Conservation (phyloP, 768 basidiomycete genomes). For the Royoungia palumana region DNA sequence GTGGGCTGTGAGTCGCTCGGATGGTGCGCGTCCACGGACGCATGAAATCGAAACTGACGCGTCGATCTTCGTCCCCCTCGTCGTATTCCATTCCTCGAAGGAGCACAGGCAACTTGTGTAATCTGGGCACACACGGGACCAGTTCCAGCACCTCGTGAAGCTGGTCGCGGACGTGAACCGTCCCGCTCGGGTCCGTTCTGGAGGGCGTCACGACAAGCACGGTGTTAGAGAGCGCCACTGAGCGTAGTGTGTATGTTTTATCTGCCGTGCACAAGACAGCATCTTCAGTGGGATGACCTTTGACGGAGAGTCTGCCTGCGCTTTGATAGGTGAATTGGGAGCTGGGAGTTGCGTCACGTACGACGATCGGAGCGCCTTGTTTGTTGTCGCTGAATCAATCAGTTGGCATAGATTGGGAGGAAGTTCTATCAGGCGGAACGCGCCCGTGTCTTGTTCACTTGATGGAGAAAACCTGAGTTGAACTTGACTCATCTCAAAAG, state of each 20-base stretch:
- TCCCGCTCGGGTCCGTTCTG: slow-evolving; percentile 33
- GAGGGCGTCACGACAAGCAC: slow-evolving; percentile 67
- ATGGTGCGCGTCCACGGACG: neutral
- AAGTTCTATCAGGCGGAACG: slow-evolving; percentile 72
- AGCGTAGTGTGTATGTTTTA: slow-evolving; percentile 79
- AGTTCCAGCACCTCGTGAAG: slow-evolving; percentile 84
- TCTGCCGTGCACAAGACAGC: slow-evolving; percentile 85
- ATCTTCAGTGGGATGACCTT: slow-evolving; percentile 77
- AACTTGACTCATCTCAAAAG: slow-evolving; percentile 27
- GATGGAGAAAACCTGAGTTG: slow-evolving; percentile 53
- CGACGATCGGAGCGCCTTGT: slow-evolving; percentile 31
- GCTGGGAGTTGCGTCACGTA: neutral
- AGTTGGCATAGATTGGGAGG: slow-evolving; percentile 63
- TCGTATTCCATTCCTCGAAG: slow-evolving; percentile 69
- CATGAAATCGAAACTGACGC: slow-evolving; percentile 18
- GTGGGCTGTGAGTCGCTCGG: neutral
- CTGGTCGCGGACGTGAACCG: slow-evolving; percentile 72
- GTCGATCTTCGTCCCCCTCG: slow-evolving; percentile 50
- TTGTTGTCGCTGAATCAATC: slow-evolving; percentile 50
- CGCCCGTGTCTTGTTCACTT: slow-evolving; percentile 44
- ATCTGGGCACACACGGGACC: slow-evolving; percentile 68
- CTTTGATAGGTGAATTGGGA: neutral
- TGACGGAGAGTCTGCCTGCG: slow-evolving; percentile 61
- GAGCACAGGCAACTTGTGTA: slow-evolving; percentile 61
- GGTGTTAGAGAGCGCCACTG: slow-evolving; percentile 87